Evolutionary conservation across 192 early-diverging fungal genomes (phyloP), one percentile per base, ranked within the genome.

Genomic region (Backusella australiensis): DNA sequence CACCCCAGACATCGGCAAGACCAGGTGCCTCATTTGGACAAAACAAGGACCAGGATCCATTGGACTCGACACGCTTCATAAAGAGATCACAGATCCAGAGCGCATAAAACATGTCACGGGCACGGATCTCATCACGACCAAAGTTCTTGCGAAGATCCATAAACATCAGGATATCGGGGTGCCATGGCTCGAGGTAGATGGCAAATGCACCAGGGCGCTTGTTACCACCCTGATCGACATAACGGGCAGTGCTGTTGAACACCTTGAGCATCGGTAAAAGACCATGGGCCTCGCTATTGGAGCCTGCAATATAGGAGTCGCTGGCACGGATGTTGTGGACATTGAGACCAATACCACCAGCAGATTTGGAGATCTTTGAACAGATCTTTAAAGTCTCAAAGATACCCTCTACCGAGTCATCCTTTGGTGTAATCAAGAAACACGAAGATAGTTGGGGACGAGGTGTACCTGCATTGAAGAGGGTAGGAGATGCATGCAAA

Each of bases 161-260:
- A 83, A 99, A 99, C 75, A 92, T 93, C 78, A 98, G 96, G 23
- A 99, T 89, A 81, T 99, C 98, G 8, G 98, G 89, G 80, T 99
- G 98, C 98, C 98, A 99, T 23, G 96, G 96, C 85, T 99, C 98
- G 36, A 99, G 86, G 84, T 99, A 99, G 76, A 99, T 92, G 73
- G 98, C 98, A 89, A 99, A 99, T 5, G 96, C 96, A n/a, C 98
- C 98, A 0, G 96, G 96, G 35, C 98, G 93, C 88, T 98, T 99
- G 89, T 97, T 97, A 65, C 96, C 98, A 73, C 98, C 98, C 86
- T 99, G 98, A 86, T 98, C 96, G 21, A 99, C 98, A 82, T 97
- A 99, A 56, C 98, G 92, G 9, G 98, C 96, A 6, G 98, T 99
- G 86, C 97, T 97, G 88, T 99, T 98, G 82, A 91, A 99, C 6